phyloP scores from a whole-genome alignment of 179 eudicot species.

The Gypsophila paniculata region DNA sequence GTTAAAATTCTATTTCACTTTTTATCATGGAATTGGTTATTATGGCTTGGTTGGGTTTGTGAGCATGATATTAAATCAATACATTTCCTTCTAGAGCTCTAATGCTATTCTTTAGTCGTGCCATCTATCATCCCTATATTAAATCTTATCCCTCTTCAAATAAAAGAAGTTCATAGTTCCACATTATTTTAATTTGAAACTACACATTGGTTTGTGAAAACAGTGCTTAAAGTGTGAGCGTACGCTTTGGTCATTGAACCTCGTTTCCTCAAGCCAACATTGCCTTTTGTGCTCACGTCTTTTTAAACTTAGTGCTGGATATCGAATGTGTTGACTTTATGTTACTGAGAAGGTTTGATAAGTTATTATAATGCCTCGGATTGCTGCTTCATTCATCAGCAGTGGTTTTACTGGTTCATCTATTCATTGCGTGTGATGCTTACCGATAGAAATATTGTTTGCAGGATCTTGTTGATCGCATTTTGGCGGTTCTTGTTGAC shows the following conservation, averaged over 20 bases:
- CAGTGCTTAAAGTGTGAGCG: too few species aligned
- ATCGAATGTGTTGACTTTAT: background rate
- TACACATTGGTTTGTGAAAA: too few species aligned
- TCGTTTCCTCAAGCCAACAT: background rate
- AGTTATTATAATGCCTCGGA: background rate
- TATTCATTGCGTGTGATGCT: constrained; percentile 4
- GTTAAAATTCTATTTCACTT: background rate
- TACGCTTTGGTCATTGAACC: too few species aligned
- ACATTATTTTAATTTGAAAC: too few species aligned
- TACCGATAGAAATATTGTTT: constrained; percentile 10
- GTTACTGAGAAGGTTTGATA: background rate
- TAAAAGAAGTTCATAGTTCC: too few species aligned
- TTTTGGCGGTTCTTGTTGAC: constrained; percentile 60
- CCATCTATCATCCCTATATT: too few species aligned
- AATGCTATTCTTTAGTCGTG: too few species aligned
- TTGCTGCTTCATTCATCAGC: background rate
- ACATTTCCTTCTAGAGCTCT: too few species aligned
- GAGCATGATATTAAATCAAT: too few species aligned
- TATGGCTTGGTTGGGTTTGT: too few species aligned
- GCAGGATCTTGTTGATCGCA: constrained; percentile 87
- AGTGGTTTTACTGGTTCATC: background rate
- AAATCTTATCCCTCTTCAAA: too few species aligned
- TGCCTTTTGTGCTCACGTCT: background rate
- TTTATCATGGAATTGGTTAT: too few species aligned
- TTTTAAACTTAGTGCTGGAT: background rate